Base-by-base conservation (phyloP, 352 stramenopile genomes). In the Phytopythium sindhum region DNA sequence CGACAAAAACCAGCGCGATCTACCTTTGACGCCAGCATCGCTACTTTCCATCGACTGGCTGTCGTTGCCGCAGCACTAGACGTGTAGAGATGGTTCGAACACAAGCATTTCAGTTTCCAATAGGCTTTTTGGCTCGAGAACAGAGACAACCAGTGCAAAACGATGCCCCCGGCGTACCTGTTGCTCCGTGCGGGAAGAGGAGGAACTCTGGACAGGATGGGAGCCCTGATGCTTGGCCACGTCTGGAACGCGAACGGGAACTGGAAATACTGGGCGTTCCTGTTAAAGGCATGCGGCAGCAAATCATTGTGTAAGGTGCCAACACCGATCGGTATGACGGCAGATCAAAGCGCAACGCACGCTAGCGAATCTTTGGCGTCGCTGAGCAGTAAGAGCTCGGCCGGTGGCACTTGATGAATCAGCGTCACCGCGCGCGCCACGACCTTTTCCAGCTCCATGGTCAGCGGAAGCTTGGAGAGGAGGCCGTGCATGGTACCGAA, bases 401-500 rank as follows among this genome's bases (percentile, higher is more conserved):
- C 23, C 19, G 84, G 84, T 5, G 81, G 70, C 35, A 80, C 68
- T 31, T 86, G 73, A 55, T 94, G 79, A 50, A 93, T 74, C 33
- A 94, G 63, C 15, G 83, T 48, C 21, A 84, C 64, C 26, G 72
- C 86, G 24, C 73, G 72, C 41, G 70, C 57, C 26, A 93, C 81
- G 11, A 90, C 80, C 23, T 69, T 73, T 48, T 94, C 86, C 4
- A 92, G 55, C 39, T 90, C 73, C 86, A 93, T 91, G 5, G 70
- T 78, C 26, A 80, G 76, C n/a, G 85, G 85, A 8, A 94, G 74
- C 57, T 89, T 93, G 51, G 84, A 77, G 2, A 94, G 64, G 47
- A 91, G 66, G 21, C 81, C 74, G 66, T 94, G 86, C 67, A 94
- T 84, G 24, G 77, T 79, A 28, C 84, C 84, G 64, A 94, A 94